phyloP scores from a whole-genome alignment of 352 stramenopile species.

The Globisporangium paroecandrum region DNA sequence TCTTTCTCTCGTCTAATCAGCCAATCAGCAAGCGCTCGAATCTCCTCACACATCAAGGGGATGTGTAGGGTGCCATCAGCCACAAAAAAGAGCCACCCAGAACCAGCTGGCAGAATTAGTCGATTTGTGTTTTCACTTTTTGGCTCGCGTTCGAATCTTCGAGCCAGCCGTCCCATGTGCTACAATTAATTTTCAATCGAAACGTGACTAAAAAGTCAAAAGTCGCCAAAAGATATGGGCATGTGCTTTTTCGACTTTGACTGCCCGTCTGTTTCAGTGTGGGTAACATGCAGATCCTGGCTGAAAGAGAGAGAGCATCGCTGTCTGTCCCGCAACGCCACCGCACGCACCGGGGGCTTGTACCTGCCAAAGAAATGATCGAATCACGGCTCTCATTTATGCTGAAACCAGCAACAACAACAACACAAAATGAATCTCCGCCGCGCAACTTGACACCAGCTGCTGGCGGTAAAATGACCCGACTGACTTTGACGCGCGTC shows the following conservation, averaged over 20 bases:
- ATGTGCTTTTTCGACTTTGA: background rate
- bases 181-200: background rate
- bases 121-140: conserved; percentile 2
- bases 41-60: background rate
- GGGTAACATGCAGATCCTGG: background rate
- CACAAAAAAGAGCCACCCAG: background rate
- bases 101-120: conserved; percentile 8
- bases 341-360: background rate
- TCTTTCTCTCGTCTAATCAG: background rate
- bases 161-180: background rate
- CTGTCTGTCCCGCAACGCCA: background rate
- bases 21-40: background rate
- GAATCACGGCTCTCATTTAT: background rate
- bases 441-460: background rate
- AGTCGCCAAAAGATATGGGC: background rate
- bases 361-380: background rate
- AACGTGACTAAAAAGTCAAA: background rate
- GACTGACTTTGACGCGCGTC: background rate
- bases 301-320: background rate
- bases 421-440: background rate
- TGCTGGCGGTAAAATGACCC: background rate
- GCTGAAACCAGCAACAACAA: background rate
- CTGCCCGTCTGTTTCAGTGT: background rate
- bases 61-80: background rate
- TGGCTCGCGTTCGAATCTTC: background rate